Evolutionary conservation across 257 asterid genomes (phyloP).

Genomic region (Fraxinus anomala): DNA sequence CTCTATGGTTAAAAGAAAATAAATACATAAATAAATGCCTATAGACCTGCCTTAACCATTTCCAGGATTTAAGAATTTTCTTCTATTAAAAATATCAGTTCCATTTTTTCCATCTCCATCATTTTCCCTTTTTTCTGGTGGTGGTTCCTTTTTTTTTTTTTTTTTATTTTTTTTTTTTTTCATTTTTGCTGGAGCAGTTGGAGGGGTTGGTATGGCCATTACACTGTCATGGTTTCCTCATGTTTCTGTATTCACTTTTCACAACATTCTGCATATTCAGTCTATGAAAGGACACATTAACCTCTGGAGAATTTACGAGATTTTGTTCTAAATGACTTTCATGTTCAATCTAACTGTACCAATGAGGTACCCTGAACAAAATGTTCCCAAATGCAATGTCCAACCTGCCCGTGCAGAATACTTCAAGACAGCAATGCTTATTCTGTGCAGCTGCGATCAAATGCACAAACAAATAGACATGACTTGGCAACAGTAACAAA

Average conservation of each 20-base stretch:
- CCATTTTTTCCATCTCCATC: too few species aligned
- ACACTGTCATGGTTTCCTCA: too few species aligned
- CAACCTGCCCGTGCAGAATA: slow-evolving; percentile 6
- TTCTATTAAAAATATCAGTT: neutral
- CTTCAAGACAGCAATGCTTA: neutral
- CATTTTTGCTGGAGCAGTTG: neutral
- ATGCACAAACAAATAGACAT: slow-evolving; percentile 17
- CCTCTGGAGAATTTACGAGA: too few species aligned
- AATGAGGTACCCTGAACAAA: too few species aligned
- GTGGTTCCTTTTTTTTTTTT: too few species aligned
- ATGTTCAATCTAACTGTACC: neutral
- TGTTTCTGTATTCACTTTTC: too few species aligned
- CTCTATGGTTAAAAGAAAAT: neutral
- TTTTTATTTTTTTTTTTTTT: too few species aligned
- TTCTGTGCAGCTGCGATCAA: slow-evolving; percentile 4
- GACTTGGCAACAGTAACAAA: neutral
- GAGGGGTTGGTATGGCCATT: neutral
- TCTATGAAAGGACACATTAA: too few species aligned
- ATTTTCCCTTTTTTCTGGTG: too few species aligned
- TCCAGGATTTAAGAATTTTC: neutral
- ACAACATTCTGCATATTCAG: too few species aligned
- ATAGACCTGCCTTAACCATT: neutral
- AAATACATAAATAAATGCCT: neutral
- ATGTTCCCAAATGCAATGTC: slow-evolving; percentile 13
- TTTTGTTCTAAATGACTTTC: too few species aligned